Evolutionary conservation across 2,329 filamentous ascomycete species (phyloP), one percentile per base, ranked within the genome.

Genomic region (Colletotrichum magnum): DNA sequence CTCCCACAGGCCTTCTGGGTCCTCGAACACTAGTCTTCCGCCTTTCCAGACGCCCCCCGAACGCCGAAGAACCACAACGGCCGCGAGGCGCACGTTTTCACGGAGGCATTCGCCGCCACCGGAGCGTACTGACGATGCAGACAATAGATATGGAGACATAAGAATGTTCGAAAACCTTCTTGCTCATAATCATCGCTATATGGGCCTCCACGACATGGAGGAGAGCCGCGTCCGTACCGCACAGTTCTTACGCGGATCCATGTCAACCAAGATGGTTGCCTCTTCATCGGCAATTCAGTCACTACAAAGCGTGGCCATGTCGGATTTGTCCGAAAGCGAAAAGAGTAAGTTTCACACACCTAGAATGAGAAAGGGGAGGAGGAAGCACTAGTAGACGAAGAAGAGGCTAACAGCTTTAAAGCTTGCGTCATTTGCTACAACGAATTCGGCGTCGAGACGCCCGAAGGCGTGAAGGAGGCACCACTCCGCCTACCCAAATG

Each of bases 391-490:
- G 36, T 32, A 13, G 26, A 18, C 32, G 48, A 47, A 56, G 59
- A 5, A 57, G 65, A 48, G 6, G 24, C 32, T 69, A 47, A 71
- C 54, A 2, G 13, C 15, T 36, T 12, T 50, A 1, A 71, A 91
- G 89, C 79, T 15, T 91, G 89, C 74, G 84, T 88, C 21, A 91
- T 91, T 68, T 91, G 89, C 78, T 91, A 91, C 74, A 90, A 90
- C 71, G 87, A 90, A 9, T 90, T 86, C 72, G 88, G 87, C 41
- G 80, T 84, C 15, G 76, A 80, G 66, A 88, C 85, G 32, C 88
- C 89, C 0, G 89, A 91, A 71, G 89, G 88, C 1, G 77, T 87
- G 21, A 83, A 81, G 53, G 89, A 92, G 74, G 80, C 78, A 3
- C 87, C 89, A 1, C 76, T 91, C 16, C 86, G 87, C 21, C 77